A percentile compares a stretch with the other conserved stretches of the same genome.
Evolutionary conservation across 2,329 filamentous ascomycete species (phyloP).

Genomic region (Aspergillus sp.): DNA sequence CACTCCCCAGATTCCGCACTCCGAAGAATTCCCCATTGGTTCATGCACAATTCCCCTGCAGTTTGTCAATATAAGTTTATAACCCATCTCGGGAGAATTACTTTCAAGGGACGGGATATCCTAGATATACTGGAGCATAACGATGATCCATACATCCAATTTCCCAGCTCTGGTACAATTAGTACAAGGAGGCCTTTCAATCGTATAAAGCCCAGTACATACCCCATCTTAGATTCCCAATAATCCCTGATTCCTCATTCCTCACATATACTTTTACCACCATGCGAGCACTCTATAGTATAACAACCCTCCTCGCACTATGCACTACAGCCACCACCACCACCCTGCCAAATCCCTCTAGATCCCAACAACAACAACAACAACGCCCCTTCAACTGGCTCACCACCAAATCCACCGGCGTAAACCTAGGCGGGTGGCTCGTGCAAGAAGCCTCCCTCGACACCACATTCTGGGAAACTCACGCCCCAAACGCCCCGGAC

Average conservation of each 20-base stretch:
- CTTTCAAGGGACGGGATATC: too few relatives aligned
- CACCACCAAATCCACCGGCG: slow-evolving; percentile 15
- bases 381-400: slow-evolving; percentile 17
- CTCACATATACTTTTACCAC: neutral
- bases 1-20: neutral
- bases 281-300: neutral
- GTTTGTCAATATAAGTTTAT: neutral
- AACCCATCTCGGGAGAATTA: neutral
- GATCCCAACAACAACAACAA: neutral
- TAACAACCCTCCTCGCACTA: neutral
- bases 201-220: too few relatives aligned
- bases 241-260: neutral
- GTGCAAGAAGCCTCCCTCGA: slow-evolving; percentile 28
- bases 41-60: neutral
- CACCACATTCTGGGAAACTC: slow-evolving; percentile 20
- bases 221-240: too few relatives aligned
- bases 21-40: neutral
- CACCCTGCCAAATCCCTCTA: neutral
- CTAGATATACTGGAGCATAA: too few relatives aligned
- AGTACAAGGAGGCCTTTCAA: too few relatives aligned
- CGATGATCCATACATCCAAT: too few relatives aligned
- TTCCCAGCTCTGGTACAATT: too few relatives aligned
- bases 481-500: slow-evolving; percentile 21
- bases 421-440: slow-evolving; percentile 27
- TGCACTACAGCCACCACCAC: neutral